Conservation (phyloP, 148 eudicot species). For the Diospyros kaki region DNA sequence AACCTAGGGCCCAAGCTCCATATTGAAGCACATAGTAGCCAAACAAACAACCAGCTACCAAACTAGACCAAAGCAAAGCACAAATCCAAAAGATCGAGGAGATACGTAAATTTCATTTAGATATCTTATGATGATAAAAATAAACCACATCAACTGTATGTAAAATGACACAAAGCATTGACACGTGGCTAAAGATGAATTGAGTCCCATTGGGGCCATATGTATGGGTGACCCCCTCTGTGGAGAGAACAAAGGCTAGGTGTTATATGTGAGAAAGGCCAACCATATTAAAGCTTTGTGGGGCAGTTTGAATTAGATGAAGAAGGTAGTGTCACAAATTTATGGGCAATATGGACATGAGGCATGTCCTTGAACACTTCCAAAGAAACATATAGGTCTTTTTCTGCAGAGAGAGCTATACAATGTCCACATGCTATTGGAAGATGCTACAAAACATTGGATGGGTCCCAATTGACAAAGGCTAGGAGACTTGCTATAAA, state of each 20-base stretch:
- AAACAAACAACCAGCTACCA: no score
- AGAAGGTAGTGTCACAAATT: no score
- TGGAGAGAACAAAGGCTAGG: not conserved
- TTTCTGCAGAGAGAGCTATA: not conserved
- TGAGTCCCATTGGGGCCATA: not conserved
- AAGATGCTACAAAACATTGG: constrained; percentile 19
- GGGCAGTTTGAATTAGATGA: constrained; percentile 2
- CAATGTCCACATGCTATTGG: constrained; percentile 21
- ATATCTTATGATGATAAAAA: no score
- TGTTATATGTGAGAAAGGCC: not conserved
- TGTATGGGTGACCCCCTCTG: not conserved
- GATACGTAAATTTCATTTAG: no score
- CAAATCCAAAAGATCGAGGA: no score
- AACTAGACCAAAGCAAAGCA: no score
- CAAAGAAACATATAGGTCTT: constrained; percentile 2
- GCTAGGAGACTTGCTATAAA: constrained; percentile 15
- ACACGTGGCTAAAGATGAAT: no score
- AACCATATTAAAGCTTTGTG: not conserved
- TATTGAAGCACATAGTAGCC: no score
- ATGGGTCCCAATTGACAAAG: constrained; percentile 16
- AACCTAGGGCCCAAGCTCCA: no score
- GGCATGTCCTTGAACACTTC: not conserved
- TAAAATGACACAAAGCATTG: no score
- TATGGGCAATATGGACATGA: not conserved
- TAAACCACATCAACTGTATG: no score